Percentiles rank a stretch among this genome's conserved stretches.
Evolutionary conservation across 257 asterid species (phyloP).

Genomic region (Avicennia marina): DNA sequence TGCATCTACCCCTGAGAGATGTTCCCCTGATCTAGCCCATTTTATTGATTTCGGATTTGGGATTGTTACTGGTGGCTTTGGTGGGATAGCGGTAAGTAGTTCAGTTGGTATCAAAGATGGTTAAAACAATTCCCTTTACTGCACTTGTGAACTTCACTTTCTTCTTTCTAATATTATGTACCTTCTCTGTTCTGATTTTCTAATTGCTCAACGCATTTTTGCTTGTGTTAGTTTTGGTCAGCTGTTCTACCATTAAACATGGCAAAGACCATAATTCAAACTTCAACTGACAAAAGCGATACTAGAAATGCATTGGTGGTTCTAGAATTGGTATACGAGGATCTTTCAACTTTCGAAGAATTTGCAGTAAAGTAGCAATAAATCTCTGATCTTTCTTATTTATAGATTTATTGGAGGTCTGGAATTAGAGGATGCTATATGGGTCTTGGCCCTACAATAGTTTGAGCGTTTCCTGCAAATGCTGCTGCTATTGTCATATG

Average conservation of each 20-base stretch:
- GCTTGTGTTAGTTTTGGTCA: constrained; percentile 57
- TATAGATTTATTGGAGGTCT: constrained; percentile 70
- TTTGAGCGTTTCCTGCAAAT: constrained; percentile 83
- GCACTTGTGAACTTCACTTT: constrained; percentile 5
- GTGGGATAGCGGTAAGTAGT: constrained; percentile 73
- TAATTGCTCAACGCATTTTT: constrained; percentile 7
- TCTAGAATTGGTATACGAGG: constrained; percentile 44
- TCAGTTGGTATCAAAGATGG: constrained; percentile 7
- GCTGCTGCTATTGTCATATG: constrained; percentile 76
- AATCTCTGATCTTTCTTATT: constrained; percentile 25
- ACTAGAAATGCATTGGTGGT: constrained; percentile 68
- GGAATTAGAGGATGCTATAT: constrained; percentile 84
- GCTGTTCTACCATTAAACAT: constrained; percentile 79
- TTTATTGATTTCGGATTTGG: constrained; percentile 75
- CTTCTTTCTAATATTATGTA: neutral
- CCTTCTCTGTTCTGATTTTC: constrained; percentile 23
- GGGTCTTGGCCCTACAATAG: constrained; percentile 80
- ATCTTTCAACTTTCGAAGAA: constrained; percentile 10
- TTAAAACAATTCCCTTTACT: constrained; percentile 2
- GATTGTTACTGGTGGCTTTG: constrained; percentile 80
- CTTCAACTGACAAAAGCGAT: constrained; percentile 43
- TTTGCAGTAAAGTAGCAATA: constrained; percentile 10
- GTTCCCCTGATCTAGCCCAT: constrained; percentile 43
- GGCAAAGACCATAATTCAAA: constrained; percentile 87
- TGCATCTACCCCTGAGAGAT: constrained; percentile 57